phyloP scores from a whole-genome alignment of 495 filamentous ascomycete species.

The Aspergillus olivimuriae region DNA sequence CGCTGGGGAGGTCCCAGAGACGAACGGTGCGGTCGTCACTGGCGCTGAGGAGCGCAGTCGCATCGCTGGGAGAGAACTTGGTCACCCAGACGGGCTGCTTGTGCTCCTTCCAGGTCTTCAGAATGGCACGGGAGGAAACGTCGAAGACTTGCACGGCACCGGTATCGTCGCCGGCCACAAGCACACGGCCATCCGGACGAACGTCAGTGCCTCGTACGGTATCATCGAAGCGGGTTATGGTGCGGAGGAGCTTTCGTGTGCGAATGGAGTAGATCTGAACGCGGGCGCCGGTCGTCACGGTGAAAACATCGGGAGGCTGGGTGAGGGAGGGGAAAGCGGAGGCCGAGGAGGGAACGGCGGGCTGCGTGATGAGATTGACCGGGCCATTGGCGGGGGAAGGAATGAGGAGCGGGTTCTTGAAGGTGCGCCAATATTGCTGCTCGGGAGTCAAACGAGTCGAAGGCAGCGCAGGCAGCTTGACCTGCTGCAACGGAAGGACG shows the following conservation, averaged over 20 bases:
- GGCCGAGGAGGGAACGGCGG: slow-evolving; percentile 45
- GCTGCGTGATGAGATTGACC: slow-evolving; percentile 83
- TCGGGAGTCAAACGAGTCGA: slow-evolving; percentile 63
- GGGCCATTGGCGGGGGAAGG: slow-evolving; percentile 79
- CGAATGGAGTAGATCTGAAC: slow-evolving; percentile 89
- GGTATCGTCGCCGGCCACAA: slow-evolving; percentile 85
- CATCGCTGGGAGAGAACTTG: slow-evolving; percentile 77
- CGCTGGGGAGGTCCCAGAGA: slow-evolving; percentile 86
- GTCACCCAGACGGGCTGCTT: slow-evolving; percentile 92
- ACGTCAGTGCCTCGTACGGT: slow-evolving; percentile 81
- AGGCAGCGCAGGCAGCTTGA: slow-evolving; percentile 66
- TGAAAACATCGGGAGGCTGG: slow-evolving; percentile 68
- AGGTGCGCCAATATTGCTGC: slow-evolving; percentile 90
- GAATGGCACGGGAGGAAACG: slow-evolving; percentile 74
- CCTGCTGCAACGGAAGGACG: slow-evolving; percentile 70
- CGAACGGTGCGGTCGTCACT: slow-evolving; percentile 89
- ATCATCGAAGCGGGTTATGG: slow-evolving; percentile 86
- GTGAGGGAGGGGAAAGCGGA: slow-evolving; percentile 41
- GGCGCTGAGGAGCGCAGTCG: slow-evolving; percentile 76
- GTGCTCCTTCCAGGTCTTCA: slow-evolving; percentile 95
- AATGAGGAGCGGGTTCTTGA: slow-evolving; percentile 80
- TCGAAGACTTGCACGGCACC: slow-evolving; percentile 95
- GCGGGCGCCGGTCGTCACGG: slow-evolving; percentile 82
- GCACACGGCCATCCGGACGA: slow-evolving; percentile 76
- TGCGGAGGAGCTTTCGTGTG: slow-evolving; percentile 82